Percentiles rank a stretch among this genome's conserved stretches.
These are phyloP conservation scores for Pseudocercospora musae DNA, from an alignment of 2,329 filamentous ascomycete genomes.

Conservation along the genomic window DNA sequence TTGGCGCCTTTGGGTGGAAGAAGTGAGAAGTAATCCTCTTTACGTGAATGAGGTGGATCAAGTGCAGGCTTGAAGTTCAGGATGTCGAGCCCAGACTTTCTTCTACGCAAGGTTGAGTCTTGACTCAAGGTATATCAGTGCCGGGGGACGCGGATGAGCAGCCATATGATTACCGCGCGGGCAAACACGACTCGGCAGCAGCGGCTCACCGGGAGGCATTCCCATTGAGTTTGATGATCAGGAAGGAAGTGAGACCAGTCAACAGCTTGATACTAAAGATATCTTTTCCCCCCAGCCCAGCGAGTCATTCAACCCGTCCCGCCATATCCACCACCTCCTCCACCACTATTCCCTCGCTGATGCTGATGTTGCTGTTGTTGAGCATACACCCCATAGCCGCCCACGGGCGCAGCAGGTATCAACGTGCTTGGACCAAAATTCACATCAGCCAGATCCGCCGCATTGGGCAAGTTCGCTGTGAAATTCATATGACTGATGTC, in stretches of 20 bases:
- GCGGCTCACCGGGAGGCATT: neutral
- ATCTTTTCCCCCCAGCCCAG: neutral
- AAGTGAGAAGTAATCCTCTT: conserved; percentile 39
- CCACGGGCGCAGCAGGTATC: neutral
- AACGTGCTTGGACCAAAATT: conserved; percentile 1
- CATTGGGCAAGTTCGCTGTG: neutral
- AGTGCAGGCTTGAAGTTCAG: neutral
- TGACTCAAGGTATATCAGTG: neutral
- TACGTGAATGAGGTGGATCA: conserved; percentile 39
- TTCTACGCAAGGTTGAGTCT: neutral
- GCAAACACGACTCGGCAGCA: neutral
- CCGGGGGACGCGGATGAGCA: neutral
- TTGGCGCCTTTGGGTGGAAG: conserved; percentile 45
- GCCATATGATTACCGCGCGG: neutral
- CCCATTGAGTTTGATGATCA: neutral
- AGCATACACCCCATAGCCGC: neutral
- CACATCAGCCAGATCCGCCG: conserved; percentile 8
- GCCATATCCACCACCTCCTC: neutral
- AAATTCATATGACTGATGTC: conserved; percentile 12
- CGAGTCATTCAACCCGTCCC: neutral
- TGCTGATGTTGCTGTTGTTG: neutral
- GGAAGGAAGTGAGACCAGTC: neutral
- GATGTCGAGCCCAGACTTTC: neutral
- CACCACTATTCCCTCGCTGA: neutral
- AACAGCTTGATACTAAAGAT: neutral